A percentile compares a stretch with the other conserved stretches of the same genome.
Evolutionary conservation across 805 yeast genomes (phyloP).

Genomic region (Candida piceae): DNA sequence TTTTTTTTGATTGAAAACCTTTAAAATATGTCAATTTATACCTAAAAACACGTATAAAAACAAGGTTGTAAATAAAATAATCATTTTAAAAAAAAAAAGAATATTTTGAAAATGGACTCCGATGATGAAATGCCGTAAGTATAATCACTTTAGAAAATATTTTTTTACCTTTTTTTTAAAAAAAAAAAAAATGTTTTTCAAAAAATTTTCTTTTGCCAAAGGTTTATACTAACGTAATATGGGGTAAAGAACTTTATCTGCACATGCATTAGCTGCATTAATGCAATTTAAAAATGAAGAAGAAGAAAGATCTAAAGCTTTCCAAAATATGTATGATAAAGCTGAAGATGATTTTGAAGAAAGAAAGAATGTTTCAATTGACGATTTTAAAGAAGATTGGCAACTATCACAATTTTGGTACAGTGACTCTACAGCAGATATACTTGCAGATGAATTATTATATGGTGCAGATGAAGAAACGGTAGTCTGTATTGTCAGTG

Average conservation of each 20-base stretch:
- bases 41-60: too few species aligned
- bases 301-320: slow-evolving; percentile 46
- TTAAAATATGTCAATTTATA: too few species aligned
- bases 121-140: slow-evolving; percentile 28
- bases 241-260: slow-evolving; percentile 35
- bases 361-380: slow-evolving; percentile 40
- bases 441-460: slow-evolving; percentile 62
- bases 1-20: too few species aligned
- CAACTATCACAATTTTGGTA: slow-evolving; percentile 93
- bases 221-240: slow-evolving; percentile 3
- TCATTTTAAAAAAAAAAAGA: too few species aligned
- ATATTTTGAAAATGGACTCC: slow-evolving; percentile 12
- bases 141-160: too few species aligned
- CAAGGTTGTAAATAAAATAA: too few species aligned
- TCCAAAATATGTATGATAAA: slow-evolving; percentile 45
- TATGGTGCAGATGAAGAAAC: slow-evolving; percentile 74
- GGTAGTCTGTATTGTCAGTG: slow-evolving; percentile 72
- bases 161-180: neutral
- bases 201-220: neutral
- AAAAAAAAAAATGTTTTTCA: too few species aligned
- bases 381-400: slow-evolving; percentile 86
- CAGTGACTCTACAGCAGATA: slow-evolving; percentile 63
- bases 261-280: slow-evolving; percentile 48
- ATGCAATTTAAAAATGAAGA: slow-evolving; percentile 68
- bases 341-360: slow-evolving; percentile 55